Evolutionary conservation across 2,329 filamentous ascomycete species (phyloP).

Genomic region (Diaporthe amygdali): DNA sequence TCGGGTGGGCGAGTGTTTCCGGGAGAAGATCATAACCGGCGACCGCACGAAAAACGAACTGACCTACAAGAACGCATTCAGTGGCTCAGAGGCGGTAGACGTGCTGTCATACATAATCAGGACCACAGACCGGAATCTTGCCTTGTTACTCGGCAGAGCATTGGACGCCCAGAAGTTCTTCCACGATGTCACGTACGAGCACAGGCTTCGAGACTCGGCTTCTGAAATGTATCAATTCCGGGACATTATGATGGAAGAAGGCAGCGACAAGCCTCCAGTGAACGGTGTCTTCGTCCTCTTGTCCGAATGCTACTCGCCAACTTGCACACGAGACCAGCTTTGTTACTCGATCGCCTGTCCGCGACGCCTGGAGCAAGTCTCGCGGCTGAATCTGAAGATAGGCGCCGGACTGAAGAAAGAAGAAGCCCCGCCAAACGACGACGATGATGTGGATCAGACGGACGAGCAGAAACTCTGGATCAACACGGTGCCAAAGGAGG

Average conservation of each 20-base stretch:
- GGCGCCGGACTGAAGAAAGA: slow-evolving; percentile 82
- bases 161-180: slow-evolving; percentile 99
- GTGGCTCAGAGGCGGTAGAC: slow-evolving; percentile 93
- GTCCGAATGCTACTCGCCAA: slow-evolving; percentile 97
- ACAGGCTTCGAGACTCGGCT: slow-evolving; percentile 90
- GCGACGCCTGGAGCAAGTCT: slow-evolving; percentile 90
- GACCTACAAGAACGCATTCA: slow-evolving; percentile 97
- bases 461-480: slow-evolving; percentile 99
- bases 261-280: slow-evolving; percentile 73
- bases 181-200: slow-evolving; percentile 98
- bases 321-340: slow-evolving; percentile 91
- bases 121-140: slow-evolving; percentile 93
- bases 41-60: slow-evolving; percentile 96
- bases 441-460: slow-evolving; percentile 78
- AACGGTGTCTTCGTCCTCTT: slow-evolving; percentile 96
- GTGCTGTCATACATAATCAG: slow-evolving; percentile 96
- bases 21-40: slow-evolving; percentile 82
- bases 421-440: slow-evolving; percentile 66
- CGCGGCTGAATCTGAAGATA: slow-evolving; percentile 89
- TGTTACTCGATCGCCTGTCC: slow-evolving; percentile 99
- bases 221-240: slow-evolving; percentile 97
- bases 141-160: slow-evolving; percentile 86
- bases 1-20: slow-evolving; percentile 91
- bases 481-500: slow-evolving; percentile 94
- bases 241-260: slow-evolving; percentile 86